Percentiles rank a stretch among this genome's conserved stretches.
phyloP scores from a whole-genome alignment of 176 grass and related monocot genomes.

The Dactylis glomerata region DNA sequence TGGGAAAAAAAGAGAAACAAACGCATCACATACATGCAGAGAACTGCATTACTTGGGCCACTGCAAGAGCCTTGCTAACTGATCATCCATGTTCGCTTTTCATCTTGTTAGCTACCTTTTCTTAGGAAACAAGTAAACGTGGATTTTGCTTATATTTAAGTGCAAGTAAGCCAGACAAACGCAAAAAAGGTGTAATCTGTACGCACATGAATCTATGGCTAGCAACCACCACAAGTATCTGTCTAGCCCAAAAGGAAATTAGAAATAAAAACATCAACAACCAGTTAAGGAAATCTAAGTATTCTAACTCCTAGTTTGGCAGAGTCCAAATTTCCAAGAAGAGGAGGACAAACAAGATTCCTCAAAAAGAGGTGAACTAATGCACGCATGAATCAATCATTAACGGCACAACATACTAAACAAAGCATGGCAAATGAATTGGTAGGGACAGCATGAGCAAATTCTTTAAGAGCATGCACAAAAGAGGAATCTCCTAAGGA shows the following conservation, averaged over 20 bases:
- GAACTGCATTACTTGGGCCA: background rate
- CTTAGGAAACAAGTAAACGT: background rate
- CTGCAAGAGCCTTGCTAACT: background rate
- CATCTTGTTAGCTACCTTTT: background rate
- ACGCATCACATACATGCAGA: background rate
- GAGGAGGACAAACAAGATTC: constrained; percentile 21
- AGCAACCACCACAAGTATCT: constrained; percentile 5
- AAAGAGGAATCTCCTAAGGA: background rate
- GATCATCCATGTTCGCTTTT: background rate
- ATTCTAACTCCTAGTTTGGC: background rate
- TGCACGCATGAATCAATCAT: constrained; percentile 20
- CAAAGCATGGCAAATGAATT: background rate
- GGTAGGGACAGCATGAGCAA: background rate
- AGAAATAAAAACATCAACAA: constrained; percentile 6
- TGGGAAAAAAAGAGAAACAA: background rate
- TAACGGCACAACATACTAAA: background rate
- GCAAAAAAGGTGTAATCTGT: background rate
- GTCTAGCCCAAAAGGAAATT: background rate
- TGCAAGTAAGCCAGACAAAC: constrained; percentile 15
- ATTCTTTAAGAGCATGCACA: constrained; percentile 31
- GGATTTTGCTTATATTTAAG: constrained; percentile 7
- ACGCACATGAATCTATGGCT: constrained; percentile 25
- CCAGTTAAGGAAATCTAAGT: background rate
- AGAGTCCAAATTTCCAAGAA: constrained; percentile 3
- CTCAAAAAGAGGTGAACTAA: background rate